A percentile compares a stretch with the other conserved stretches of the same genome.
These are phyloP conservation scores for Xylariaceae sp. DNA, from an alignment of 2,329 filamentous ascomycete genomes.

Conservation along the genomic window DNA sequence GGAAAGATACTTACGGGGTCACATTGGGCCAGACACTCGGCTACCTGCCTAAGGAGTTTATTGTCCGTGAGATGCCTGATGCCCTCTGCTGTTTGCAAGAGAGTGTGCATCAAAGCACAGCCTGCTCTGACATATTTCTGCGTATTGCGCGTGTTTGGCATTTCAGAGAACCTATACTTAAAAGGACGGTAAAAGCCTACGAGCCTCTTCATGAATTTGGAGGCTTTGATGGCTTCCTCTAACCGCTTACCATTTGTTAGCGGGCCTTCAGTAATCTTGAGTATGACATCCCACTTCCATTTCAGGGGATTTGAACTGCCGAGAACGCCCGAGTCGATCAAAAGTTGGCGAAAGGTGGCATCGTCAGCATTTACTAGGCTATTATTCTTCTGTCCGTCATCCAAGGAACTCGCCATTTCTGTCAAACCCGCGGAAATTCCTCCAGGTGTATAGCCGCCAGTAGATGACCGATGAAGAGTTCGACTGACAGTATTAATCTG, in stretches of 20 bases:
- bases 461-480: constrained; percentile 77
- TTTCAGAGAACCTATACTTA: constrained; percentile 89
- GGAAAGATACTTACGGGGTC: constrained; percentile 62
- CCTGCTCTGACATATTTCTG: constrained; percentile 91
- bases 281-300: constrained; percentile 95
- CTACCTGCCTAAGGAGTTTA: constrained; percentile 88
- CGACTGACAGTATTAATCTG: constrained; percentile 97
- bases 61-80: constrained; percentile 82
- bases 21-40: constrained; percentile 91
- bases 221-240: constrained; percentile 89
- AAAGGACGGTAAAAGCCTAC: constrained; percentile 96
- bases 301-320: constrained; percentile 88
- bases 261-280: constrained; percentile 88
- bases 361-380: constrained; percentile 53
- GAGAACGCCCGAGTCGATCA: constrained; percentile 78
- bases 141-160: constrained; percentile 85
- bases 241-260: constrained; percentile 85
- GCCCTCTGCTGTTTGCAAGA: constrained; percentile 83
- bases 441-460: constrained; percentile 39
- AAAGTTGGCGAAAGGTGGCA: constrained; percentile 58
- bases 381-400: constrained; percentile 53
- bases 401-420: constrained; percentile 47
- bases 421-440: constrained; percentile 41
- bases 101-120: constrained; percentile 79
- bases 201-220: constrained; percentile 92